Evolutionary conservation across 139 green algal species (phyloP).

Genomic region (Picochlorum sp.): DNA sequence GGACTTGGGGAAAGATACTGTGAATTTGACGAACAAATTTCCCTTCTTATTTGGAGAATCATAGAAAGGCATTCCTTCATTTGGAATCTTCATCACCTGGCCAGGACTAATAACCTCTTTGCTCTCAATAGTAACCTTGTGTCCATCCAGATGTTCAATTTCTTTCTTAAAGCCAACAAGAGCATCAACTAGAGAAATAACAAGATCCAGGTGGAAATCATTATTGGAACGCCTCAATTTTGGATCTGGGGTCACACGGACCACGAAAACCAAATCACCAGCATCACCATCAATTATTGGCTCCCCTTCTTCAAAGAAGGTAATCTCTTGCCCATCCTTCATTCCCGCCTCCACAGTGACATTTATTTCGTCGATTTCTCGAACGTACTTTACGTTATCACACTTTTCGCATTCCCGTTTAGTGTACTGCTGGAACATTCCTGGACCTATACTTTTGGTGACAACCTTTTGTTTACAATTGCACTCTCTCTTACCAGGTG

Average conservation of each 20-base stretch:
- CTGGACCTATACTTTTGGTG: conserved; percentile 87
- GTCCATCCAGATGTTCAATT: conserved; percentile 90
- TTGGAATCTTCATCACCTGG: conserved; percentile 41
- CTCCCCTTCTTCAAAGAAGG: conserved; percentile 93
- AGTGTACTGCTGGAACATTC: conserved; percentile 98
- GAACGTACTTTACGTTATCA: conserved; percentile 72
- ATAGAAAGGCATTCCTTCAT: conserved; percentile 67
- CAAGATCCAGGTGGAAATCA: conserved; percentile 51
- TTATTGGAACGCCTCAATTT: conserved; percentile 46
- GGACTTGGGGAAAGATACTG: conserved; percentile 65
- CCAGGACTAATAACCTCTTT: conserved; percentile 43
- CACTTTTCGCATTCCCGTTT: conserved; percentile 86
- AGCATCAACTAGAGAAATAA: conserved; percentile 80
- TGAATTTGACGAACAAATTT: conserved; percentile 73
- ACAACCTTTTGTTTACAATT: conserved; percentile 92
- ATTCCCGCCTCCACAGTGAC: conserved; percentile 91
- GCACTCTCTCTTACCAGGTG: conserved; percentile 84
- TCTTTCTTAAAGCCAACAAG: conserved; percentile 68
- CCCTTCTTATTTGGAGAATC: conserved; percentile 40
- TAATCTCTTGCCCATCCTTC: conserved; percentile 69
- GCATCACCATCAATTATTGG: conserved; percentile 87
- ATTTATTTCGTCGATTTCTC: conserved; percentile 60
- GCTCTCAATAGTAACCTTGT: conserved; percentile 42
- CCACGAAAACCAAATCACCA: conserved; percentile 73
- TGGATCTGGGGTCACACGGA: conserved; percentile 15